Base-by-base conservation (phyloP, 2,329 filamentous ascomycete genomes). In the Claviceps lovelessii region DNA sequence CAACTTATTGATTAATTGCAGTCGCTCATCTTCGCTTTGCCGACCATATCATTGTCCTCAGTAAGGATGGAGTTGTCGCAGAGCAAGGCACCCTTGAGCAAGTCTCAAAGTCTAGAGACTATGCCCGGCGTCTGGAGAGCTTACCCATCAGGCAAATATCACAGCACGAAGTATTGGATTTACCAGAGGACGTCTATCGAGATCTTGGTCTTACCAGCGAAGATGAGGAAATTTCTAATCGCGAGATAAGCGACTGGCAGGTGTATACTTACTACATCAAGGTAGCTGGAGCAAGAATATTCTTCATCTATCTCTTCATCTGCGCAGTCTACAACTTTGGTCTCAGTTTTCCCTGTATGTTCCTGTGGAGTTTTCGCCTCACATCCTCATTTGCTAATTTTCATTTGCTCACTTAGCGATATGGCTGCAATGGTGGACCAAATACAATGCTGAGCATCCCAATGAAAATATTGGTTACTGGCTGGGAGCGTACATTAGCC, bases 391-490 rank as follows among this genome's bases (percentile, higher is more conserved):
- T 47, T 28, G 5, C 7, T 44, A 4, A 47, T 35, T 28, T 4
- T 29, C n/a, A 3, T 50, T 17, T 8, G 19, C 17, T 45, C 19
- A 13, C 5, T 29, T 5, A 63, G 60, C 59, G 17, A 50, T 63
- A 11, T 64, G 62, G 62, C 33, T 64, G 11, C 58, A 64, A 50
- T 60, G 60, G 59, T 62, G 62, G 62, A 60, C 61, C 19, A 60
- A 63, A 29, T 51, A 56, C 6, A 60, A 62, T 10, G 58, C 49
- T 0, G 23, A 49, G 4, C 52, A 59, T 11, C 57, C 61, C 19
- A 57, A 64, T 41, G 49, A 59, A 6, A 44, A 51, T 9, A 49
- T 63, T 47, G 57, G 58, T 35, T 57, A 60, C 53, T 64, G 60
- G 58, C 50, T 62, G 15, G 56, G 62, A 7, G 45, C 61, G 0